Conservation (phyloP, 2,329 filamentous ascomycete genomes). For the Neopestalotiopsis rosae region DNA sequence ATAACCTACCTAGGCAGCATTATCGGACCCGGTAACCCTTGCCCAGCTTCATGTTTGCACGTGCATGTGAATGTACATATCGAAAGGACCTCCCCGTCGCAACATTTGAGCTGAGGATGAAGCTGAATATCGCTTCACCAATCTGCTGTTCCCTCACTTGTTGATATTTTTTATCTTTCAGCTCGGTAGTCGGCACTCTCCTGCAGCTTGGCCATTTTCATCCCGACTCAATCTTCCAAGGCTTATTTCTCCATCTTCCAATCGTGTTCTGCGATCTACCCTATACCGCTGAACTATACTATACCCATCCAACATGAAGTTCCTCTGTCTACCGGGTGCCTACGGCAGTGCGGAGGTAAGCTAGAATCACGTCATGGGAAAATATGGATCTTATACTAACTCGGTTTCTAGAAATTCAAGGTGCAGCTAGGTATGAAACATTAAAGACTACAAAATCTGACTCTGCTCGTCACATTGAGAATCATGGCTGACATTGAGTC, state of each 20-base stretch:
- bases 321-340: conserved; percentile 62
- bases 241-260: not conserved
- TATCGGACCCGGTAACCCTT: not conserved
- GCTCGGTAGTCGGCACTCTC: conserved; percentile 15
- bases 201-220: not conserved
- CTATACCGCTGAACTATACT: not conserved
- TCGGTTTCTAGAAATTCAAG: conserved; percentile 55
- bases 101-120: not conserved
- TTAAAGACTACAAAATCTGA: conserved; percentile 21
- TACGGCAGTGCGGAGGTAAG: conserved; percentile 57
- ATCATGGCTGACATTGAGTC: not conserved
- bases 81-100: conserved; percentile 6
- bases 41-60: not conserved
- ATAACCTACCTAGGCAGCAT: not conserved
- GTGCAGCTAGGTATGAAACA: conserved; percentile 52
- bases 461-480: conserved; percentile 15
- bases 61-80: conserved; percentile 13
- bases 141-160: not conserved
- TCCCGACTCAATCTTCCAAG: conserved; percentile 15
- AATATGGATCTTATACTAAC: conserved; percentile 11
- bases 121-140: conserved; percentile 1
- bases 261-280: not conserved
- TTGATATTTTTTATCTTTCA: conserved; percentile 9
- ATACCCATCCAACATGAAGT: conserved; percentile 50
- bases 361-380: conserved; percentile 24